Base-by-base conservation (phyloP, 1,284 basidiomycete genomes). In the Ganoderma resinaceum region DNA sequence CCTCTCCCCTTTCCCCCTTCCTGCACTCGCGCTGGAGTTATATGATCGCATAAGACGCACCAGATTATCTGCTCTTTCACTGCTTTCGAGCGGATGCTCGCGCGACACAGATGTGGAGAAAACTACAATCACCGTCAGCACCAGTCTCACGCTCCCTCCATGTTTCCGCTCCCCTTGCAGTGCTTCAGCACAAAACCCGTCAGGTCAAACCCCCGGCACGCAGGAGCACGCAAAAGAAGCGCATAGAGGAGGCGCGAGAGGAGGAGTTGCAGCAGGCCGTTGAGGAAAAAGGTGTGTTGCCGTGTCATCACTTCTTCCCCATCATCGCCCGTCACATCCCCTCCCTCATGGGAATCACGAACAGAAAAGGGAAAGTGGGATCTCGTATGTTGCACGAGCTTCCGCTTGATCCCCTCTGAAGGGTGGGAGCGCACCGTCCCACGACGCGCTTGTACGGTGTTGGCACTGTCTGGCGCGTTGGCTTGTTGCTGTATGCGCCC, bases 91-190 rank as follows among this genome's bases (percentile, higher is more conserved):
- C 72, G 69, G 59, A 76, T 76, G 75, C 65, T 67, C 58, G 68
- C 58, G 59, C 46, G 46, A 18, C 29, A 52, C 72, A 69, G 53
- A 76, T 76, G 75, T 61, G 75, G 70, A 72, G 70, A 66, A 76
- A 74, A 74, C 65, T 73, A 4, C 67, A 69, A 52, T 61, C 72
- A 35, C 49, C 72, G 5, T 60, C 58, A 38, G 23, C 58, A 40
- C 23, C 58, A 4, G 58, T 40, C 62, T 69, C 74, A 42, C 62
- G 72, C 33, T 66, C 61, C 29, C 52, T 73, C 3, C 72, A 73
- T 58, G 62, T 58, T 18, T 73, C 72, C 40, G 65, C 69, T 52
- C 62, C 71, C 35, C n/a, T 63, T 31, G 59, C 70, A 33, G 40
- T 64, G 26, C 43, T 72, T 18, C 68, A 64, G 35, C 58, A 60